phyloP scores from a whole-genome alignment of 1,139 yeast genomes.

The Suhomyces bokatorum region DNA sequence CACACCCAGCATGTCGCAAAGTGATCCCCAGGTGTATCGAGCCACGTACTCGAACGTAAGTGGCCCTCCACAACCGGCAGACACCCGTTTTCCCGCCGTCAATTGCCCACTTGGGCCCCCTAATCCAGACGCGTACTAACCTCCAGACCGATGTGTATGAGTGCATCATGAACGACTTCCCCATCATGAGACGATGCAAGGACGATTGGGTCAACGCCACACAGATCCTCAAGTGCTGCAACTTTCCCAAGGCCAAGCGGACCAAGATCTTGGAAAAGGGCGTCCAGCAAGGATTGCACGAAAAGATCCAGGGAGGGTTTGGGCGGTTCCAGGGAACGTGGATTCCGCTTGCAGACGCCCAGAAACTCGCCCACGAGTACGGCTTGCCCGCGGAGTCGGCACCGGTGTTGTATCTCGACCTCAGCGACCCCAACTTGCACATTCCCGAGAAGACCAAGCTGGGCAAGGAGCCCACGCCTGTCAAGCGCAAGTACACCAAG shows the following conservation, averaged over 20 bases:
- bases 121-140: slow-evolving; percentile 12
- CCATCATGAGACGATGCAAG: slow-evolving; percentile 87
- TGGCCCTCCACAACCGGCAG: background rate
- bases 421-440: slow-evolving; percentile 48
- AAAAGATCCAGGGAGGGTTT: slow-evolving; percentile 95
- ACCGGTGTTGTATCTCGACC: slow-evolving; percentile 51
- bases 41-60: slow-evolving; percentile 23
- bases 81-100: too few species aligned
- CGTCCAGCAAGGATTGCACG: slow-evolving; percentile 82
- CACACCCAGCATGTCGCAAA: slow-evolving; percentile 7
- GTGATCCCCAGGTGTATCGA: slow-evolving; percentile 20
- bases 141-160: slow-evolving; percentile 69
- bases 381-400: slow-evolving; percentile 57
- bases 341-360: slow-evolving; percentile 77
- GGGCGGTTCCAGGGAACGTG: slow-evolving; percentile 98
- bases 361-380: slow-evolving; percentile 52
- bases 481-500: slow-evolving; percentile 46
- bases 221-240: slow-evolving; percentile 90
- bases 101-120: background rate
- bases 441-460: slow-evolving; percentile 49
- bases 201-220: slow-evolving; percentile 99
- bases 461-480: slow-evolving; percentile 45
- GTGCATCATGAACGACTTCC: slow-evolving; percentile 74
- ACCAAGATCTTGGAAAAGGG: slow-evolving; percentile 91
- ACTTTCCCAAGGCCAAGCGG: slow-evolving; percentile 90